Percentiles rank a stretch among this genome's conserved stretches.
Conservation (phyloP, 768 basidiomycete species). For the Rubroboletus pulcherrimus region DNA sequence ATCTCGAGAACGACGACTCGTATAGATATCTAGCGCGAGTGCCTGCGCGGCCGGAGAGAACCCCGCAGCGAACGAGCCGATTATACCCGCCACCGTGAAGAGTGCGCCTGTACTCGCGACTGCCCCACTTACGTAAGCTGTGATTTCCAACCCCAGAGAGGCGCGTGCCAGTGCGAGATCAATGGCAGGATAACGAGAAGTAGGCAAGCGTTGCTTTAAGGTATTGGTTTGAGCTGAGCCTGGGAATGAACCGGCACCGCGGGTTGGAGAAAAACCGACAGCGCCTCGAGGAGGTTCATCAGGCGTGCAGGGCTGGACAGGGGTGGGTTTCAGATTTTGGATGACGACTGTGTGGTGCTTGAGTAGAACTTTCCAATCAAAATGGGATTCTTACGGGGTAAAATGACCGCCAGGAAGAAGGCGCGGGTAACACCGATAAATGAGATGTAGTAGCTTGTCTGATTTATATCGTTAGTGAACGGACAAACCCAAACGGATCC, state of each 20-base stretch:
- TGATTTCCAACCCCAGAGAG: constrained; percentile 56
- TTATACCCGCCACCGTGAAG: constrained; percentile 49
- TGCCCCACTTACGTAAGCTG: constrained; percentile 49
- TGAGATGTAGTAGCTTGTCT: constrained; percentile 77
- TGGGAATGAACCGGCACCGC: not conserved
- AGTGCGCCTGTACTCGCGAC: constrained; percentile 41
- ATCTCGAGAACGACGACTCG: constrained; percentile 40
- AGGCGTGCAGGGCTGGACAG: constrained; percentile 12
- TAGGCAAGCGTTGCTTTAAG: not conserved
- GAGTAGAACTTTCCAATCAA: not conserved
- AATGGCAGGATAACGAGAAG: constrained; percentile 45
- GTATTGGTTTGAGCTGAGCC: constrained; percentile 2
- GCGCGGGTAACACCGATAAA: constrained; percentile 52
- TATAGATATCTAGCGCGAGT: constrained; percentile 66
- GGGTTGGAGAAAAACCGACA: constrained; percentile 1
- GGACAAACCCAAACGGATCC: not conserved
- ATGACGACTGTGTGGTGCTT: constrained; percentile 44
- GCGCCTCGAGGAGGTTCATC: constrained; percentile 17
- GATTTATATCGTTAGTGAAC: not conserved
- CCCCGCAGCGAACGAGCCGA: constrained; percentile 59
- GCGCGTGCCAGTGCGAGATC: constrained; percentile 67
- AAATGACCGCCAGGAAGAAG: constrained; percentile 47
- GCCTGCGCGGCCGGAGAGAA: constrained; percentile 67
- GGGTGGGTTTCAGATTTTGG: constrained; percentile 46
- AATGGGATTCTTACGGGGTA: constrained; percentile 52